Evolutionary conservation across 192 early-diverging fungal genomes (phyloP), one percentile per base, ranked within the genome.

Genomic region (Dissophora ornata): DNA sequence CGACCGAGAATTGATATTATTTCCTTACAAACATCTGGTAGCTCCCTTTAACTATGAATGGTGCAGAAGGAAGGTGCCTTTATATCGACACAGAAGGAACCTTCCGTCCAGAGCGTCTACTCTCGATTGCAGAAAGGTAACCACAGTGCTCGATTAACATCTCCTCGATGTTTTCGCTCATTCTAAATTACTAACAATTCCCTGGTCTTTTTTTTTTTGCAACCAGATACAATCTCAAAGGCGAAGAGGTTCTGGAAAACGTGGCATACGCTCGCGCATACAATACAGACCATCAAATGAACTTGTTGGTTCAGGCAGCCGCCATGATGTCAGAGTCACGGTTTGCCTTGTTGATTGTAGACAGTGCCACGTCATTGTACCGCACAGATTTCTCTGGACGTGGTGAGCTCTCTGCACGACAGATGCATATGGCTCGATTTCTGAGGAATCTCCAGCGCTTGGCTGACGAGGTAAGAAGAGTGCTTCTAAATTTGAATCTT

Each of bases 51-150:
- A 84, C 91, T 25, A 92, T 93, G 88, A 94, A 93, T 21, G 97
- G 97, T 6, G 97, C 91, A 3, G 94, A 94, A 80, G 97, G 97
- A 44, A 95, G 93, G 64, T 97, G 96, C 50, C 71, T 99, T 61
- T 99, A 97, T 71, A 95, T 99, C 56, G 97, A 99, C 69, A 97
- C 95, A 0, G 97, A 99, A 80, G 94, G 95, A 48, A 99, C 96
- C 0, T 99, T 99, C 81, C 90, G 97, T 42, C 96, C 97, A 0
- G 93, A 93, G 68, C 86, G 97, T 40, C 77, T 98, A 22, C 83
- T 96, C 13, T 81, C 94, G 8, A 90, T 96, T 36, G 90, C 96
- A 8, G 90, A 95, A 82, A 81, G 96, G 75, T 97, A 89, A n/a
- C 6, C 29, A 5, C n/a, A 21, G n/a, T 28, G 49, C 2, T 51